Percentiles rank a stretch among this genome's conserved stretches.
Conservation (phyloP, 192 early-diverging fungal species). For the Backusella circina region DNA sequence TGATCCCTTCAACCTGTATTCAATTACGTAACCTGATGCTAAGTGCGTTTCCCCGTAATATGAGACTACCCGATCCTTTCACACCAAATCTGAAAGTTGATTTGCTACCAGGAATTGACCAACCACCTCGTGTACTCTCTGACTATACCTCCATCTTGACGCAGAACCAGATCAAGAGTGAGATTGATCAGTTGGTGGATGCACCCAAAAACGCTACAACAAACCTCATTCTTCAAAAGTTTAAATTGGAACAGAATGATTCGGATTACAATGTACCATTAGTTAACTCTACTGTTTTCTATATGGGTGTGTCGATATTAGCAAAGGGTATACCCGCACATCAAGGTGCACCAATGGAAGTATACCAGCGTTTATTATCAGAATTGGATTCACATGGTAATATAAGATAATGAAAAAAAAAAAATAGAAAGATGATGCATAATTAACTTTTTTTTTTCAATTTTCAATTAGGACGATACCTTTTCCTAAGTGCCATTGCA, state of each 20-base stretch:
- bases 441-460: not conserved
- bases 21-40: constrained; percentile 95
- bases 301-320: constrained; percentile 82
- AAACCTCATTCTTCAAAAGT: not conserved
- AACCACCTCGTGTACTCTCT: constrained; percentile 79
- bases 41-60: constrained; percentile 92
- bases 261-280: constrained; percentile 71
- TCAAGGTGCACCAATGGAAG: constrained; percentile 70
- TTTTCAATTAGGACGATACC: constrained; percentile 54
- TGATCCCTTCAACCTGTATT: constrained; percentile 87
- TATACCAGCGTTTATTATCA: constrained; percentile 75
- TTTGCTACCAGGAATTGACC: constrained; percentile 82
- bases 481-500: constrained; percentile 86
- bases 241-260: not conserved
- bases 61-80: constrained; percentile 97
- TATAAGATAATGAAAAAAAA: no score
- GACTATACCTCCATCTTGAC: constrained; percentile 69
- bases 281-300: constrained; percentile 87
- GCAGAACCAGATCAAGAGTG: constrained; percentile 54
- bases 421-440: not conserved
- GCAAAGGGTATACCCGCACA: constrained; percentile 44
- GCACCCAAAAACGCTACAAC: not conserved
- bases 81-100: constrained; percentile 94
- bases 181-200: not conserved
- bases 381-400: constrained; percentile 79